Conservation (phyloP, 306 rosid species). For the Mimosa pudica region DNA sequence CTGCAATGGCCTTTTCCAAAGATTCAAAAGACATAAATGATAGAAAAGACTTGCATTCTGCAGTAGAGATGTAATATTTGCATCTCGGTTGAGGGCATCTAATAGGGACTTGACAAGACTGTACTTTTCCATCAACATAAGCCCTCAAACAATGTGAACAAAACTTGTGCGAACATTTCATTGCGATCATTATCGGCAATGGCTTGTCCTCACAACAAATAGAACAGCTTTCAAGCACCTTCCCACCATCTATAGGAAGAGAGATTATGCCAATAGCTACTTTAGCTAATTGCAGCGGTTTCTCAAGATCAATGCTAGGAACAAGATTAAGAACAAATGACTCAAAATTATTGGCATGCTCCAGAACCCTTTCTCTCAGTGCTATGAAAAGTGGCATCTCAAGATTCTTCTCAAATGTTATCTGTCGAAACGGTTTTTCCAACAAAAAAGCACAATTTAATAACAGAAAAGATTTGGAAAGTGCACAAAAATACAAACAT, state of each 20-base stretch:
- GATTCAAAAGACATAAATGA: conserved; percentile 66
- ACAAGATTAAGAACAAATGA: conserved; percentile 66
- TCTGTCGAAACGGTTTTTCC: conserved; percentile 52
- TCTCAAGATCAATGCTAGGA: conserved; percentile 64
- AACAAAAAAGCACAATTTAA: conserved; percentile 31
- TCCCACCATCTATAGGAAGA: conserved; percentile 55
- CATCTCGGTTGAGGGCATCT: conserved; percentile 85
- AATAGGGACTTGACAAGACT: conserved; percentile 75
- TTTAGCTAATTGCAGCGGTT: conserved; percentile 76
- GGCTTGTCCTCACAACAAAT: conserved; percentile 92
- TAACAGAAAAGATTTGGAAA: conserved; percentile 17
- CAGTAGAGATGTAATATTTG: conserved; percentile 64
- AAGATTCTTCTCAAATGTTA: conserved; percentile 55
- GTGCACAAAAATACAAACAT: background rate
- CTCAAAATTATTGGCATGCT: conserved; percentile 69
- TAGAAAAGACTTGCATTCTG: conserved; percentile 80
- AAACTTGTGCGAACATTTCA: conserved; percentile 91
- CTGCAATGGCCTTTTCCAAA: conserved; percentile 66
- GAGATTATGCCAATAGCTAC: conserved; percentile 86
- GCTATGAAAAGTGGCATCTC: conserved; percentile 75
- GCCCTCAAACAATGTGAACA: conserved; percentile 87
- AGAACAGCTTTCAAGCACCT: conserved; percentile 70
- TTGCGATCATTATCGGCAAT: conserved; percentile 61
- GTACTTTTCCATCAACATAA: conserved; percentile 70
- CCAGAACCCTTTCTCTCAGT: conserved; percentile 77